Percentiles rank a stretch among this genome's conserved stretches.
These are phyloP conservation scores for Iris pallida DNA, from an alignment of 116 monocot species.

Conservation along the genomic window DNA sequence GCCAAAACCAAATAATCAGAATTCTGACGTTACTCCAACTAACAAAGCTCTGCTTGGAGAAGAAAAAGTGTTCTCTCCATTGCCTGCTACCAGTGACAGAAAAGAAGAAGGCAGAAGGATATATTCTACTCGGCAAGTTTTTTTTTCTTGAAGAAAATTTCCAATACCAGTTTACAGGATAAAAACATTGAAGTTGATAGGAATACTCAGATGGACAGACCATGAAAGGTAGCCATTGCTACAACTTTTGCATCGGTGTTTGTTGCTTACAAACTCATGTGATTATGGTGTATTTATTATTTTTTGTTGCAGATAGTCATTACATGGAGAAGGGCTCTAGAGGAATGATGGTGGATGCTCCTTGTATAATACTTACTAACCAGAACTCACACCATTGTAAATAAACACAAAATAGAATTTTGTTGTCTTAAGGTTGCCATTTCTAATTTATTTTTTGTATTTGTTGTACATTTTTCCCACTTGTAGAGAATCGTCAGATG, in stretches of 20 bases:
- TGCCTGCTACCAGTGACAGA: neutral
- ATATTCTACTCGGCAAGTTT: neutral
- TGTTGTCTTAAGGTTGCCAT: too few relatives aligned
- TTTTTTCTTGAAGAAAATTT: too few relatives aligned
- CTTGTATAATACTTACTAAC: constrained; percentile 1
- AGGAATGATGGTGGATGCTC: neutral
- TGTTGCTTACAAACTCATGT: too few relatives aligned
- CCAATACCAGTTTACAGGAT: too few relatives aligned
- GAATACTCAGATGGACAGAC: neutral
- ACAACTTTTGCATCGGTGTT: too few relatives aligned
- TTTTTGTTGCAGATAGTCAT: neutral
- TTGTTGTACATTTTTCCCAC: too few relatives aligned
- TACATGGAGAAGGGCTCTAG: neutral
- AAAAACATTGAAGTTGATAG: neutral
- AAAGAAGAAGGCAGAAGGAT: neutral
- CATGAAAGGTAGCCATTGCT: too few relatives aligned
- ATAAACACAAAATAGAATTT: neutral
- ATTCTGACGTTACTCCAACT: neutral
- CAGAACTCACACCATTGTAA: neutral
- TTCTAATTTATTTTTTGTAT: too few relatives aligned
- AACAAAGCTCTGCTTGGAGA: neutral
- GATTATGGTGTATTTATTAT: too few relatives aligned
- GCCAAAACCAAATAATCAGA: constrained; percentile 10
- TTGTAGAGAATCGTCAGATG: too few relatives aligned
- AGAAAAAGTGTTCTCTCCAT: neutral